Evolutionary conservation across 768 basidiomycete species (phyloP), one percentile per base, ranked within the genome.

Genomic region (Serendipita vermifera): DNA sequence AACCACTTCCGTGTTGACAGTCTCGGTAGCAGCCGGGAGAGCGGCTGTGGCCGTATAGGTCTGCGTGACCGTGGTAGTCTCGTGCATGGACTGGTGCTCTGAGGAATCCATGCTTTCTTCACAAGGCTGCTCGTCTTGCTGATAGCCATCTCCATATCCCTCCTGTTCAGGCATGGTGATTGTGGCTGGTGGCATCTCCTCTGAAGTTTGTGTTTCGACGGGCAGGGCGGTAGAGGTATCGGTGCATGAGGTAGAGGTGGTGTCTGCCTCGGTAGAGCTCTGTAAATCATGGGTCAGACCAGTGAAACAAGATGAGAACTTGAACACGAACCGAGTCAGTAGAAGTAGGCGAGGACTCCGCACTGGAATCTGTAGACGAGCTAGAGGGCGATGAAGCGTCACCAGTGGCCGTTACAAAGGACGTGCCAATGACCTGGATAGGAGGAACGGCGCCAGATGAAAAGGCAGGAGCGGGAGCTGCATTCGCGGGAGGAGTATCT

Each of bases 201-300:
- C 27, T 17, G 17, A 20, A 5, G 46, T 51, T n/a, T 22, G 46
- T 51, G 46, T 29, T 31, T 51, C 46, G 24, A 36, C n/a, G 9
- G 35, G 9, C 35, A 36, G n/a, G 9, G 35, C 35, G 9, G 46
- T 51, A 4, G 46, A 20, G 17, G 46, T 51, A 27, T 51, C 46
- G 22, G 46, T 51, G 46, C 46, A 51, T 27, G 46, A 2, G 9
- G 46, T 51, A 15, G 46, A 51, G 3, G 46, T 51, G 24, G 46
- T 15, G 2, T 5, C n/a, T 4, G 17, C 9, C n/a, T 24, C 46
- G 22, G 46, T 51, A 5, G 22, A 22, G 11, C 17, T 41, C 39
- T 41, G 26, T 41, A 2, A 41, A 41, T 7, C 17, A 41, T 20
- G 7, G 7, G 26, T 7, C 17, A 6, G 15, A 9, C 1, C n/a